Evolutionary conservation across 208 protist genomes (phyloP).

Genomic region (Perkinsela sp.): DNA sequence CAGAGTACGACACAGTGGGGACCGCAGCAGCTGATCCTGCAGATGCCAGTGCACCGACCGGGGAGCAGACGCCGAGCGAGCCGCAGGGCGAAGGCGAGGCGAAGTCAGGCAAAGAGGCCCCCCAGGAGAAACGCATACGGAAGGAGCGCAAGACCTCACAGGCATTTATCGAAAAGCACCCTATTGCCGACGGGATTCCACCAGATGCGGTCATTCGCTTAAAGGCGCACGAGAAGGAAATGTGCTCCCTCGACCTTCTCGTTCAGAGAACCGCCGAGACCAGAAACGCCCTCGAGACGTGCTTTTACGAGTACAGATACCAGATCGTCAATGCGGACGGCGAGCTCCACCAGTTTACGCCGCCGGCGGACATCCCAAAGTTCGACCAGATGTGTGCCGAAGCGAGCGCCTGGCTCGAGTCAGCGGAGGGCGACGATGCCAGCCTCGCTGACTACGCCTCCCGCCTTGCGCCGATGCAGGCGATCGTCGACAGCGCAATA

Average conservation of each 20-base stretch:
- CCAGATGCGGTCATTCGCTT: constrained; percentile 15
- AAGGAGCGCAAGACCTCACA: constrained; percentile 12
- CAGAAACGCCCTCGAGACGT: constrained; percentile 65
- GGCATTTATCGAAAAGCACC: constrained; percentile 18
- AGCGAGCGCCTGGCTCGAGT: constrained; percentile 53
- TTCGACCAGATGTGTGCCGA: constrained; percentile 30
- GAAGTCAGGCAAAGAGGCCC: constrained; percentile 7
- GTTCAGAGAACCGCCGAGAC: constrained; percentile 35
- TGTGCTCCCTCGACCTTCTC: constrained; percentile 24
- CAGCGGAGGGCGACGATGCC: constrained; percentile 35
- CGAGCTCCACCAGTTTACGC: constrained; percentile 23
- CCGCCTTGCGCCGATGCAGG: constrained; percentile 27
- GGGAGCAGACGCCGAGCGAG: constrained; percentile 8
- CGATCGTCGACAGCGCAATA: constrained; percentile 19
- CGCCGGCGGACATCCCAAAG: constrained; percentile 9
- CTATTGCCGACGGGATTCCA: constrained; percentile 18
- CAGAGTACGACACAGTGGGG: constrained; percentile 13
- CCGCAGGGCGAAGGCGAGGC: constrained; percentile 5
- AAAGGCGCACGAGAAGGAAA: constrained; percentile 25
- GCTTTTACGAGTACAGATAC: constrained; percentile 48
- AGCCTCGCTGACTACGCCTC: constrained; percentile 24
- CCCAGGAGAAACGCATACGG: constrained; percentile 5
- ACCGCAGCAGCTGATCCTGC: constrained; percentile 41
- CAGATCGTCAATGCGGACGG: constrained; percentile 19
- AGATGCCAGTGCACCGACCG: constrained; percentile 9